Base-by-base conservation (phyloP, 31 red algal genomes). In the Odonthalia washingtoniensis region DNA sequence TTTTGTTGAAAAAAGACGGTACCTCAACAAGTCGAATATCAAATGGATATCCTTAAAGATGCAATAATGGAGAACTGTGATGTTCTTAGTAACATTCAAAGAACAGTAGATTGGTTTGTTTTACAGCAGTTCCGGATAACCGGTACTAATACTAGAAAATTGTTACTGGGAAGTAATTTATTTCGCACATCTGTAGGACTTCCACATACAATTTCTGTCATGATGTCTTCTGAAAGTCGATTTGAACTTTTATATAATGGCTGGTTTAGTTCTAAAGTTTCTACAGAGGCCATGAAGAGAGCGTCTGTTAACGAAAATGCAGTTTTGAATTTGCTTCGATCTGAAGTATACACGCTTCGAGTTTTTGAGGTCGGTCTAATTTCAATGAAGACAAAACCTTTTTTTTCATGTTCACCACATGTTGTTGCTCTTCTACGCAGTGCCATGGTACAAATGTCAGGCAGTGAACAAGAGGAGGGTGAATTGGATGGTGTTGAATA, bases 251-350 rank as follows among this genome's bases (percentile, higher is more conserved):
- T 72, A 26, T 36, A 46, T 39, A 45, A 74, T 0, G 65, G 35
- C 32, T 74, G 67, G 36, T 85, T 85, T 34, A 85, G 82, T 74
- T 40, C 67, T 27, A 61, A 73, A 67, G 40, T 38, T 17, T 85
- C 82, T 9, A 73, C 65, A 12, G 82, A 85, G 45, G 37, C 82
- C 37, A 85, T 85, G 82, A 85, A 52, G 82, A 63, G 82, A 45
- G 66, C 1, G 49, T 73, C 61, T 26, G 82, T 43, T 6, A 85
- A 85, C 45, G 42, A 85, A 52, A 2, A 39, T 9, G 67, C 82
- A 37, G 1, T 38, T 0, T 45, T 45, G 4, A 53, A 5, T 74
- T 1, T 40, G 0, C 66, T 85, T 21, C n/a, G 60, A n/a, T 18
- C 0, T 30, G 0, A 53, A 43, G 5, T 5, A 12, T 85, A 73